phyloP scores from a whole-genome alignment of 2,329 filamentous ascomycete species.

The Penicillium vulpinum region DNA sequence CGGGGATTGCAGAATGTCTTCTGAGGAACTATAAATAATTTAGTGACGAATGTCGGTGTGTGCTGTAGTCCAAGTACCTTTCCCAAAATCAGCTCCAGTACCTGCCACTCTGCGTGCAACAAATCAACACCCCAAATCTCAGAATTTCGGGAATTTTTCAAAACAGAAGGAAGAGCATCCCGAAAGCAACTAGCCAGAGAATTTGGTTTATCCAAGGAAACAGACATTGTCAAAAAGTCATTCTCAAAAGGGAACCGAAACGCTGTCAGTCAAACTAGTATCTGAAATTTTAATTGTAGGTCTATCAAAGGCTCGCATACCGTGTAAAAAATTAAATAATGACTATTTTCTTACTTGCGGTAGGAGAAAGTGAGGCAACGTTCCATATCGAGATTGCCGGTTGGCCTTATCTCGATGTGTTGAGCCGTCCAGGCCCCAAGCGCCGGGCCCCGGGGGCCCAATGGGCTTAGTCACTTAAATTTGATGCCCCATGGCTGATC shows the following conservation, averaged over 20 bases:
- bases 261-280: neutral
- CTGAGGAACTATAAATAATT: neutral
- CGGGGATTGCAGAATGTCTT: neutral
- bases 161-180: neutral
- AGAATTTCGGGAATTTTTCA: neutral
- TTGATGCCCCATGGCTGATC: neutral
- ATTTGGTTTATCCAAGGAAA: neutral
- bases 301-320: neutral
- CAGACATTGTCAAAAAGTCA: neutral
- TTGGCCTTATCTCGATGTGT: neutral
- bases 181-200: neutral
- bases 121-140: neutral
- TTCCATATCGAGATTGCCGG: neutral
- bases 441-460: no score
- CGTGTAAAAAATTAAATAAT: neutral
- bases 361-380: neutral
- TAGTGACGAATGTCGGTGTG: neutral
- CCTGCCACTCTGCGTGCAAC: neutral
- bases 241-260: neutral
- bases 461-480: neutral
- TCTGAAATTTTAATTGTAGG: neutral
- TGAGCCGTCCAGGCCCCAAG: neutral
- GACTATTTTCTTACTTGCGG: neutral
- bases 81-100: neutral
- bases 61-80: neutral